Evolutionary conservation across 345 rosid species (phyloP).

Genomic region (Populus nigra): DNA sequence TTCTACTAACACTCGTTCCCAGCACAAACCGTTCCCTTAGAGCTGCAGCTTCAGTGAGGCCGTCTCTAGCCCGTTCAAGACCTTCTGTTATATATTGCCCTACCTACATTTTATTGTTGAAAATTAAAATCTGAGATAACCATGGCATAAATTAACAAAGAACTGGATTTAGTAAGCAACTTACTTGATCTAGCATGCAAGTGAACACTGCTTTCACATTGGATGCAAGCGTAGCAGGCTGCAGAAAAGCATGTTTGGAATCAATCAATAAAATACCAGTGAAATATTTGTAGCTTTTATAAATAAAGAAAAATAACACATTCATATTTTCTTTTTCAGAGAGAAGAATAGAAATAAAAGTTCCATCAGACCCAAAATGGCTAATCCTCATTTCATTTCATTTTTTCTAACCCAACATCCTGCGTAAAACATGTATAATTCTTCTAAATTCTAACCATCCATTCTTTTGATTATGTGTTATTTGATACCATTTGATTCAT

Average conservation of each 20-base stretch:
- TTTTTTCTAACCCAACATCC: background rate
- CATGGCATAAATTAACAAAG: conserved; percentile 15
- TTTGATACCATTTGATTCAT: background rate
- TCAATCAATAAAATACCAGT: conserved; percentile 9
- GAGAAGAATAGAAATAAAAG: background rate
- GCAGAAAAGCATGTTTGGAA: conserved; percentile 27
- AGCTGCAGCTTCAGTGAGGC: conserved; percentile 90
- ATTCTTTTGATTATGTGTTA: background rate
- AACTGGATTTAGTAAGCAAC: conserved; percentile 17
- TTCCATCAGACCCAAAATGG: background rate
- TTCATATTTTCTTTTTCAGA: background rate
- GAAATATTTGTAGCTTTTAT: background rate
- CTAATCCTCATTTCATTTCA: background rate
- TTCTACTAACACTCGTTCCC: conserved; percentile 79
- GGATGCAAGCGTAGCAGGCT: conserved; percentile 79
- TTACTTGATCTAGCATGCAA: conserved; percentile 87
- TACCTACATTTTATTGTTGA: conserved; percentile 44
- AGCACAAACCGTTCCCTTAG: conserved; percentile 91
- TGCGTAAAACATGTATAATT: background rate
- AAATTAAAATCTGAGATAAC: conserved; percentile 10
- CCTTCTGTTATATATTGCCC: conserved; percentile 88
- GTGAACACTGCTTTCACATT: conserved; percentile 88
- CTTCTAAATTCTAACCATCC: background rate
- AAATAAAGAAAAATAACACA: background rate
- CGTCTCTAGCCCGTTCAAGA: conserved; percentile 92